Percentiles rank a stretch among this genome's conserved stretches.
phyloP scores from a whole-genome alignment of 805 yeast genomes.

The Alloascoidea africana region DNA sequence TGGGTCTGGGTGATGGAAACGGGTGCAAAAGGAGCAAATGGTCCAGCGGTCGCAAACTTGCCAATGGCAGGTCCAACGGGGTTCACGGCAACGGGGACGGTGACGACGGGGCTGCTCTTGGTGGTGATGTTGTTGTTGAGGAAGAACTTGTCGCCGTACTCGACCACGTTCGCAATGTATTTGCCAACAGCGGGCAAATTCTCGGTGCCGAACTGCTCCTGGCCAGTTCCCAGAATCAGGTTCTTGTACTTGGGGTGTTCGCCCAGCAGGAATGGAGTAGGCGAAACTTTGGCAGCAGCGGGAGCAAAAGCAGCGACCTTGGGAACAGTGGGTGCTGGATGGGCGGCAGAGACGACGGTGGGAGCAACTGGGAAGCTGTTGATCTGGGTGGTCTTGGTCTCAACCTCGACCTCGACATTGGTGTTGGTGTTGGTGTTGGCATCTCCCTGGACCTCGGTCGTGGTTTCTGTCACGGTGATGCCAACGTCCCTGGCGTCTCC shows the following conservation, averaged over 20 bases:
- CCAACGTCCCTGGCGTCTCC: conserved; percentile 1
- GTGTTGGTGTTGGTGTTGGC: not conserved
- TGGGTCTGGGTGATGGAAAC: no score
- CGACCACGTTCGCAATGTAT: not conserved
- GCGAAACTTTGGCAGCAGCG: no score
- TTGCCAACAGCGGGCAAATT: conserved; percentile 1
- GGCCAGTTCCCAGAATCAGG: not conserved
- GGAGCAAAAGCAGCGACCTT: no score
- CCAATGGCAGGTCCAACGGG: no score
- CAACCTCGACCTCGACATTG: conserved; percentile 1
- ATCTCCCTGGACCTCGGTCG: no score
- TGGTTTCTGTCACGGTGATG: not conserved
- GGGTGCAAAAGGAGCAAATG: no score
- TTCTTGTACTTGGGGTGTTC: not conserved
- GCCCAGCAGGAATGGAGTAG: not conserved
- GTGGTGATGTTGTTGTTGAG: no score
- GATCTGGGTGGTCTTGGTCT: not conserved
- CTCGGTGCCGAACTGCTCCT: not conserved
- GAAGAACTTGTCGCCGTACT: conserved; percentile 1
- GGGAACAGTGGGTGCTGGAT: not conserved
- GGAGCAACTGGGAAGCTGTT: no score
- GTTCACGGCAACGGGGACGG: no score
- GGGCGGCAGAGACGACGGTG: no score
- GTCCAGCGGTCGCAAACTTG: no score
- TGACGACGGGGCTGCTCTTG: no score